These are phyloP conservation scores for Linum usitatissimum DNA, from an alignment of 345 rosid genomes.

Conservation along the genomic window DNA sequence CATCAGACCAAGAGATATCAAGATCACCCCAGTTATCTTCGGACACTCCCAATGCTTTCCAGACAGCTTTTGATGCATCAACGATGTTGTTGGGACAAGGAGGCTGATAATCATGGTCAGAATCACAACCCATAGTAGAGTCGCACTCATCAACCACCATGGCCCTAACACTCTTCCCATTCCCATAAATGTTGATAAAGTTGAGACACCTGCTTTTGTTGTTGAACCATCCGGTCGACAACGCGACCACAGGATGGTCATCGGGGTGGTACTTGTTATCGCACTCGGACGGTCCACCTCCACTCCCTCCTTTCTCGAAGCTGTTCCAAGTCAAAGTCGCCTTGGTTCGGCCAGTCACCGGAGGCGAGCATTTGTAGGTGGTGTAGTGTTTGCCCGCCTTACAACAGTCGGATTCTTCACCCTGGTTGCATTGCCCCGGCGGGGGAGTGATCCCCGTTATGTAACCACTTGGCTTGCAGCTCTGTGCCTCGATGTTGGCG, in stretches of 20 bases:
- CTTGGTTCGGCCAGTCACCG: neutral
- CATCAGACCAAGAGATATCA: neutral
- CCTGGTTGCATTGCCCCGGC: neutral
- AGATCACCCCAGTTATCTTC: neutral
- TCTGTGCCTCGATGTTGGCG: neutral
- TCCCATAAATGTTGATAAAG: neutral
- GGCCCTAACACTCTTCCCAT: neutral
- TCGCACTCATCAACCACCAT: neutral
- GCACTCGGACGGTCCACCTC: neutral
- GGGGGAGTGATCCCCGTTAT: neutral
- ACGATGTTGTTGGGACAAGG: neutral
- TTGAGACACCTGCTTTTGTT: neutral
- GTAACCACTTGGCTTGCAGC: neutral
- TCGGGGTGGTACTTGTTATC: neutral
- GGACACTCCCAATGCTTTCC: neutral
- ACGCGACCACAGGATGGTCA: neutral
- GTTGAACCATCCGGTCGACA: neutral
- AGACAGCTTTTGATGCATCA: neutral
- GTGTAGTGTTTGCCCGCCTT: neutral
- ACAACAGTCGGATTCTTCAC: neutral
- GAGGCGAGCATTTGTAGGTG: neutral
- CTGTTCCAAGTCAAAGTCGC: neutral
- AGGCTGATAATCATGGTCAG: neutral
- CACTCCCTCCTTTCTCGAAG: neutral
- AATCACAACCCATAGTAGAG: neutral